Base-by-base conservation (phyloP, 202 grass and related monocot genomes). In the Hordeum pubiflorum region DNA sequence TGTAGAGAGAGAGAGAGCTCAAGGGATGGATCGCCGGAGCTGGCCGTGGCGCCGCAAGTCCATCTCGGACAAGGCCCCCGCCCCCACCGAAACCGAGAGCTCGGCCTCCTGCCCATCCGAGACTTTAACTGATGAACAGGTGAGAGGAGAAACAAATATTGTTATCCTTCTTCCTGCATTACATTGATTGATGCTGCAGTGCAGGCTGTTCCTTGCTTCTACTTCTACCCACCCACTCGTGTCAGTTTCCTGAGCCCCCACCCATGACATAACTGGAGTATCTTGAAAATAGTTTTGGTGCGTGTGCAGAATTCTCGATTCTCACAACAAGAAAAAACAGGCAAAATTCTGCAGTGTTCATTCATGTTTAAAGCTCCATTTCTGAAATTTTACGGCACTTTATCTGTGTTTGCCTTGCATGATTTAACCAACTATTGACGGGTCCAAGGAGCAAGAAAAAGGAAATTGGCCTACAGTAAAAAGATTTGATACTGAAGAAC, bases 31-130 rank as follows among this genome's bases (percentile, higher is more conserved):
- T 57, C 93, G 93, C 80, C 93, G 91, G 74, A 99, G 89, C 72
- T 96, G 97, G 97, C 89, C 93, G 66, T 99, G 97, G 97, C 86
- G 91, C 79, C 87, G 93, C 75, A 96, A 86, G 84, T 86, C 91
- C 12, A 81, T 72, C 69, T 72, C 92, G 27, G 92, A 99, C 39
- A 99, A 91, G 84, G 84, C 70, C 66, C 68, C 57, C 41, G 89
- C 86, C 33, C 72, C 75, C 39, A 87, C 88, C 21, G 96, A 93
- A 77, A 91, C 89, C 2, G 97, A 96, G 76, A 96, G 93, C 85
- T 90, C 90, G 3, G 56, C 52, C 11, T 99, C 96, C 34, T 91
- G 92, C 4, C 82, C 85, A 40, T 93, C 90, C 40, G 88, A 93
- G 84, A 81, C 74, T 80, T 57, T 86, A 9, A 82, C 97, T 55